Percentiles rank a stretch among this genome's conserved stretches.
phyloP scores from a whole-genome alignment of 495 filamentous ascomycete species.

The Aspergillus indologenus region DNA sequence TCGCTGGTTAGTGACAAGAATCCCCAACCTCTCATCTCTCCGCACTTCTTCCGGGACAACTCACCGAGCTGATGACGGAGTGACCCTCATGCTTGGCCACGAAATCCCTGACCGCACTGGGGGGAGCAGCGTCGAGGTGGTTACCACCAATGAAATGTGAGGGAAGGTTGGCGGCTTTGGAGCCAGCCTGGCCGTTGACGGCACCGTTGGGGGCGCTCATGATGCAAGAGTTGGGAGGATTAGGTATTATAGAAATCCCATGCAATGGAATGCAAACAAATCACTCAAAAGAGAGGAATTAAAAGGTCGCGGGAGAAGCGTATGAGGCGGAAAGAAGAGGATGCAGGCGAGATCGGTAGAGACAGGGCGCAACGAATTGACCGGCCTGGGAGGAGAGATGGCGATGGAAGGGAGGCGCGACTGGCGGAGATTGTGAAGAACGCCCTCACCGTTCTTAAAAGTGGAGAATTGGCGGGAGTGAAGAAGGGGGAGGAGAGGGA shows the following conservation, averaged over 20 bases:
- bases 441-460: constrained; percentile 3
- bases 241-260: constrained; percentile 27
- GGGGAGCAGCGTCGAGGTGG: constrained; percentile 69
- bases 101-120: constrained; percentile 90
- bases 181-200: constrained; percentile 54
- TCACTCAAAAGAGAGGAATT: constrained; percentile 7
- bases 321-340: neutral
- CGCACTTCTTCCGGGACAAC: constrained; percentile 22
- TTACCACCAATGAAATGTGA: constrained; percentile 97
- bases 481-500: neutral
- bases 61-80: constrained; percentile 94
- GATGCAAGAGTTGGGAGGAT: constrained; percentile 25
- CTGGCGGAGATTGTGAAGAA: neutral
- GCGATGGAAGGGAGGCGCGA: constrained; percentile 5
- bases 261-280: constrained; percentile 16
- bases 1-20: neutral
- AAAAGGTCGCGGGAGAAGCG: neutral
- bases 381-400: neutral
- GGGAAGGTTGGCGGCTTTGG: constrained; percentile 70
- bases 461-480: neutral
- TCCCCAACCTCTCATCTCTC: neutral
- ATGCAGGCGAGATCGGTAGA: neutral
- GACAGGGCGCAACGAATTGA: neutral
- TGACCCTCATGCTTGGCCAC: constrained; percentile 86
- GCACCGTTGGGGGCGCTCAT: constrained; percentile 44